Evolutionary conservation across 108 stramenopile genomes (phyloP).

Genomic region (Aurantiochytrium sp.): DNA sequence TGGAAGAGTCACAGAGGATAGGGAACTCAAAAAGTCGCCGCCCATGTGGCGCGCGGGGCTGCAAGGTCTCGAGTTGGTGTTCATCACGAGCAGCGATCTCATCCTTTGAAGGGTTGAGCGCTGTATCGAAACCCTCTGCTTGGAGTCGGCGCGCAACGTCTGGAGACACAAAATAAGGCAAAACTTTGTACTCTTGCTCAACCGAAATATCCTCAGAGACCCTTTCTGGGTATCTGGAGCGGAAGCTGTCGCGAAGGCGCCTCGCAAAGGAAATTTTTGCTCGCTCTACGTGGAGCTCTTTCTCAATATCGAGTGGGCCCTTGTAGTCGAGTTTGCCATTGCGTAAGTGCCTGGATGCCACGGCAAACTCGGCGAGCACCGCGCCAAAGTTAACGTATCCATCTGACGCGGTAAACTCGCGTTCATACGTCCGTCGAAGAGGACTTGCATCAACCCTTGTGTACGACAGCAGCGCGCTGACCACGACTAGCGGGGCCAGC

Average conservation of each 20-base stretch:
- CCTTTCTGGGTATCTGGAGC: background rate
- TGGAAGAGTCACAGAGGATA: background rate
- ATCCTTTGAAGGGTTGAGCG: background rate
- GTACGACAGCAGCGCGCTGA: no score
- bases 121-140: background rate
- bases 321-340: background rate
- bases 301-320: background rate
- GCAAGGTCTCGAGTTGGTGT: no score
- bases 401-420: background rate
- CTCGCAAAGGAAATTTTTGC: background rate
- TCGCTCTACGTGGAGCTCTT: background rate
- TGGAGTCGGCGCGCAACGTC: background rate
- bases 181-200: background rate
- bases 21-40: background rate
- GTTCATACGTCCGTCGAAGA: background rate
- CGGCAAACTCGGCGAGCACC: background rate
- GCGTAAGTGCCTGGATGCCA: background rate
- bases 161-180: background rate
- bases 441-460: no score
- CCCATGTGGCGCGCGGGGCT: no score
- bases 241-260: background rate
- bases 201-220: background rate
- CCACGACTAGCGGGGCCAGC: no score
- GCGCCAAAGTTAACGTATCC: constrained; percentile 12
- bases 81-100: background rate